A percentile compares a stretch with the other conserved stretches of the same genome.
phyloP scores from a whole-genome alignment of 257 asterid species.

The Fraxinus anomala region DNA sequence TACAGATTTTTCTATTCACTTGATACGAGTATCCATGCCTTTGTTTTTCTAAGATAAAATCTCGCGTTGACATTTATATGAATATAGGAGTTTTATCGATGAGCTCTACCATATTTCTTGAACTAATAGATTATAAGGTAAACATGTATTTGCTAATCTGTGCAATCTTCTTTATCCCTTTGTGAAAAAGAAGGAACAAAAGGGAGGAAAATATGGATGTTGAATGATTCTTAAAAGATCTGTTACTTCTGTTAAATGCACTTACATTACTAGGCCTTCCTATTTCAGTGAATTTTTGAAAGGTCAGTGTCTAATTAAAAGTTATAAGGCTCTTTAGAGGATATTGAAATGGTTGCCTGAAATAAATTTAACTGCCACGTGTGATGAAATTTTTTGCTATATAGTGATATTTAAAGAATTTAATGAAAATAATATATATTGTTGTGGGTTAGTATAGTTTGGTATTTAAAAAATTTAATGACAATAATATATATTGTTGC shows the following conservation, averaged over 20 bases:
- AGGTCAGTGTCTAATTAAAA: too few species aligned
- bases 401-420: too few species aligned
- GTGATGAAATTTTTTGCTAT: background rate
- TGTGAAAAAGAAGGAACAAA: background rate
- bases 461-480: too few species aligned
- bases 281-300: too few species aligned
- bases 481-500: background rate
- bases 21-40: background rate
- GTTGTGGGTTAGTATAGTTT: background rate
- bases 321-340: background rate
- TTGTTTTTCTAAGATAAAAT: background rate
- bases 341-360: background rate
- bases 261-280: background rate
- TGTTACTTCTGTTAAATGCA: background rate
- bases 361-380: background rate
- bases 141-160: too few species aligned
- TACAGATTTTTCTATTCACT: background rate
- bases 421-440: too few species aligned
- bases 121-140: background rate
- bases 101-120: background rate
- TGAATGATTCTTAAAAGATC: background rate
- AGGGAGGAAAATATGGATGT: background rate
- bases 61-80: background rate
- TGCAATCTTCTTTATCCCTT: too few species aligned
- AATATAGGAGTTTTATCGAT: background rate